Evolutionary conservation across 768 basidiomycete species (phyloP).

Genomic region (Pisolithus marmoratus): DNA sequence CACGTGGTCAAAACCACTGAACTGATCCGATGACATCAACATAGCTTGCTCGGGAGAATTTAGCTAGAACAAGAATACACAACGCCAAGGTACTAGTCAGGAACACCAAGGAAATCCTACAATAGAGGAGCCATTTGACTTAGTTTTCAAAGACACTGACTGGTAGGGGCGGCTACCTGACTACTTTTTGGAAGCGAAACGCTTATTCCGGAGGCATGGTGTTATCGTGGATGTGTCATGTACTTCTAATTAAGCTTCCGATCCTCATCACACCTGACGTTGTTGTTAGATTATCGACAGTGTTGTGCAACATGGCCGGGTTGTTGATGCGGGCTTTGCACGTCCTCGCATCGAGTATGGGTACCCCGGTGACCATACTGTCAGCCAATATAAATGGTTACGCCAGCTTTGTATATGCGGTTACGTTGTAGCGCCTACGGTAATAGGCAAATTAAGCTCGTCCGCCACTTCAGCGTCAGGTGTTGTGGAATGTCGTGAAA

Average conservation of each 20-base stretch:
- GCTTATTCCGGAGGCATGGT: slow-evolving; percentile 53
- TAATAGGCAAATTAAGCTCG: neutral
- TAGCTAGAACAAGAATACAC: slow-evolving; percentile 46
- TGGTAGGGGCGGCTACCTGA: slow-evolving; percentile 49
- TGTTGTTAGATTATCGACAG: slow-evolving; percentile 53
- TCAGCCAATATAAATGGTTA: slow-evolving; percentile 46
- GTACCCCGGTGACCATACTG: no score
- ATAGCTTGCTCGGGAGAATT: slow-evolving; percentile 55
- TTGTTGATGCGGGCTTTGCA: slow-evolving; percentile 29
- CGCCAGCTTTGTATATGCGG: slow-evolving; percentile 48
- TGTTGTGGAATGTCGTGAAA: no score
- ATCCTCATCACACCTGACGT: neutral
- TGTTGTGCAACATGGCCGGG: slow-evolving; percentile 35
- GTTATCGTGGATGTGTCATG: slow-evolving; percentile 45
- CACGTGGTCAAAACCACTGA: neutral
- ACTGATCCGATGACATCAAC: no score
- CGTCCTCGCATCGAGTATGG: no score
- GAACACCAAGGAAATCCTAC: slow-evolving; percentile 44
- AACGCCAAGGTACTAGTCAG: slow-evolving; percentile 49
- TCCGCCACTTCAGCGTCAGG: no score
- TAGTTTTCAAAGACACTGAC: slow-evolving; percentile 71
- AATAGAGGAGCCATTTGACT: slow-evolving; percentile 50
- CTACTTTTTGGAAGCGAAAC: slow-evolving; percentile 58
- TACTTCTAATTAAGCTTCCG: neutral
- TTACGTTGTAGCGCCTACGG: slow-evolving; percentile 10